phyloP scores from a whole-genome alignment of 1,139 yeast genomes.

The Eremothecium coryli region DNA sequence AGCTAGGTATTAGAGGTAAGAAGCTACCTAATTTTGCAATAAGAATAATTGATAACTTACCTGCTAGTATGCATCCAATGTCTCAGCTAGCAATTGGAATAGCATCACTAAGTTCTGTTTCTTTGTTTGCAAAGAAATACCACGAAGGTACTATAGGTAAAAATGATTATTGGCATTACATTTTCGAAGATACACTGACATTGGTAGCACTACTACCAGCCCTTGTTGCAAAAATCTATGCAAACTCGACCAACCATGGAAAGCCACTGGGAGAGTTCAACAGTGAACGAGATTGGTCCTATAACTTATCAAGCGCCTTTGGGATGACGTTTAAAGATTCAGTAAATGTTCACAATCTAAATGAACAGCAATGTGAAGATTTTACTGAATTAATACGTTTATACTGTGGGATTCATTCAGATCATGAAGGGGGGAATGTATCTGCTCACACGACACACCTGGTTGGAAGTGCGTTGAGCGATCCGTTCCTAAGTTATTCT shows the following conservation, averaged over 20 bases:
- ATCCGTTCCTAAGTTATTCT: slow-evolving; percentile 85
- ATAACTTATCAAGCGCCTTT: slow-evolving; percentile 71
- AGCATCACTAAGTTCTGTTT: slow-evolving; percentile 83
- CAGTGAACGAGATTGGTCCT: slow-evolving; percentile 73
- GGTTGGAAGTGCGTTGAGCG: slow-evolving; percentile 91
- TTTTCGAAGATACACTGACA: slow-evolving; percentile 82
- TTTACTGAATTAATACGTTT: slow-evolving; percentile 87
- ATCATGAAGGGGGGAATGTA: slow-evolving; percentile 98
- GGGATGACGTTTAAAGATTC: slow-evolving; percentile 41
- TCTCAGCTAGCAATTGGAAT: slow-evolving; percentile 92
- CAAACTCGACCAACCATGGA: slow-evolving; percentile 74
- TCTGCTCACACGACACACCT: slow-evolving; percentile 96
- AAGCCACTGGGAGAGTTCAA: slow-evolving; percentile 59
- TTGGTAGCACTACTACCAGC: slow-evolving; percentile 86
- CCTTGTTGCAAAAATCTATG: slow-evolving; percentile 90
- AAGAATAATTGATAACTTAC: slow-evolving; percentile 74
- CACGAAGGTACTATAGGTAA: slow-evolving; percentile 73
- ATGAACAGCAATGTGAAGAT: slow-evolving; percentile 21
- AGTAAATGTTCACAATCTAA: slow-evolving; percentile 46
- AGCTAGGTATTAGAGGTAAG: slow-evolving; percentile 75
- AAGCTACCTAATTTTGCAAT: slow-evolving; percentile 75
- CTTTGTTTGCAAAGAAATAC: slow-evolving; percentile 84
- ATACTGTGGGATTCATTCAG: slow-evolving; percentile 90
- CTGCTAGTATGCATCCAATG: slow-evolving; percentile 90
- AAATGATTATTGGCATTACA: slow-evolving; percentile 84